Conservation (phyloP, 768 basidiomycete genomes). For the Suillus sp. region DNA sequence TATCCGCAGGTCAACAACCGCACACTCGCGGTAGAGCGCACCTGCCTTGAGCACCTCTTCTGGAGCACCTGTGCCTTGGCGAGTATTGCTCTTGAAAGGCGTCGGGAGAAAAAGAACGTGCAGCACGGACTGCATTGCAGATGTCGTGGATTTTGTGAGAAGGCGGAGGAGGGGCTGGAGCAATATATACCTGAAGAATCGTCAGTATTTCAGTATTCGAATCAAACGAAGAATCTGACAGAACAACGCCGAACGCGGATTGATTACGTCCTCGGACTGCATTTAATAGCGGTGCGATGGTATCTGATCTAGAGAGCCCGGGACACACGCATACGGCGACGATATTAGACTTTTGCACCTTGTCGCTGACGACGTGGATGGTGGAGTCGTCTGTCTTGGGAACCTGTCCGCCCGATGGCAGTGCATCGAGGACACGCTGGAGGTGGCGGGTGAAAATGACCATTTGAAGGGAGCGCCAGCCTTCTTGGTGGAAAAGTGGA, state of each 20-base stretch:
- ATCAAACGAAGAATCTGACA: slow-evolving; percentile 43
- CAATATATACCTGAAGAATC: slow-evolving; percentile 56
- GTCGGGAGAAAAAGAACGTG: slow-evolving; percentile 83
- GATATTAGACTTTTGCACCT: slow-evolving; percentile 68
- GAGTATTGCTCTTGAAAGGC: slow-evolving; percentile 61
- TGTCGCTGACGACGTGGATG: slow-evolving; percentile 41
- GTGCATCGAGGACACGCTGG: slow-evolving; percentile 81
- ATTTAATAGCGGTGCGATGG: slow-evolving; percentile 48
- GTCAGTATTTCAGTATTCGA: slow-evolving; percentile 11
- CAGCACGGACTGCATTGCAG: slow-evolving; percentile 73
- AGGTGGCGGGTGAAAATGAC: slow-evolving; percentile 73
- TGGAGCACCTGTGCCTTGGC: slow-evolving; percentile 28
- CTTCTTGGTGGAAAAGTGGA: slow-evolving; percentile 56
- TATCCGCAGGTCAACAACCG: slow-evolving; percentile 54
- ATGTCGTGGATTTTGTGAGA: slow-evolving; percentile 64
- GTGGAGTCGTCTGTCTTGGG: slow-evolving; percentile 40
- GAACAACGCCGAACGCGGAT: slow-evolving; percentile 45
- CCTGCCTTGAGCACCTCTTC: slow-evolving; percentile 78
- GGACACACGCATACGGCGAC: slow-evolving; percentile 74
- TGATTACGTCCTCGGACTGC: slow-evolving; percentile 31
- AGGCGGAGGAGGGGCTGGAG: slow-evolving; percentile 68
- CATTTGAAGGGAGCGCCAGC: slow-evolving; percentile 62
- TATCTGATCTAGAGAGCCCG: slow-evolving; percentile 74
- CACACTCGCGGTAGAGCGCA: slow-evolving; percentile 76
- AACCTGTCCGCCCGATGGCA: slow-evolving; percentile 62